phyloP scores from a whole-genome alignment of 2,329 filamentous ascomycete genomes.

The Orbilia javanica region DNA sequence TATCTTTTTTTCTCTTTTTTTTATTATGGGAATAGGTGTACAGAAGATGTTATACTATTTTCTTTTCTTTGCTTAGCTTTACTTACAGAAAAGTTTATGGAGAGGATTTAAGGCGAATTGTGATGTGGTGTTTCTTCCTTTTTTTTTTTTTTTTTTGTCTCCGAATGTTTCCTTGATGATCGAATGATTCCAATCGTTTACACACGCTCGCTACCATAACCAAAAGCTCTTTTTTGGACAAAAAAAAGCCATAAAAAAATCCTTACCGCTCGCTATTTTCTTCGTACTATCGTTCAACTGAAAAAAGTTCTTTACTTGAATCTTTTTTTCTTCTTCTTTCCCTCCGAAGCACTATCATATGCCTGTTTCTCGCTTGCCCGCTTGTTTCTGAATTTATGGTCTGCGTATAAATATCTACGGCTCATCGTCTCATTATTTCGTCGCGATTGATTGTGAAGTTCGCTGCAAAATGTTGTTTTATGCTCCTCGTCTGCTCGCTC shows the following conservation, averaged over 20 bases:
- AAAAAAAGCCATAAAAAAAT: conserved; percentile 41
- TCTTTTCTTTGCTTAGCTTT: conserved; percentile 7
- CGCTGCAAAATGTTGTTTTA: background rate
- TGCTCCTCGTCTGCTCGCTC: background rate
- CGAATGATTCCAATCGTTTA: conserved; percentile 27
- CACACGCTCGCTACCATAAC: conserved; percentile 32
- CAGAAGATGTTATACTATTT: conserved; percentile 58
- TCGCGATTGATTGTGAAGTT: conserved; percentile 1
- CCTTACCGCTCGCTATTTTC: conserved; percentile 51
- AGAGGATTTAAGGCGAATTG: conserved; percentile 28
- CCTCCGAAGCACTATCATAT: background rate
- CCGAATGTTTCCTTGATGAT: background rate
- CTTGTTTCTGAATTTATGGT: conserved; percentile 3
- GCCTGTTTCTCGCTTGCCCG: conserved; percentile 3
- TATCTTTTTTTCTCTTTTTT: conserved; percentile 29
- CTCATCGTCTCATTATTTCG: background rate
- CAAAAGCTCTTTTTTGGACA: conserved; percentile 24
- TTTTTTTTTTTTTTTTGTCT: conserved; percentile 13
- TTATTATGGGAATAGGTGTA: conserved; percentile 52
- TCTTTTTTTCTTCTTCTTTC: background rate
- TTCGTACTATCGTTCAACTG: conserved; percentile 52
- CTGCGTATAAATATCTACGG: conserved; percentile 14
- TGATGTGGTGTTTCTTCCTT: conserved; percentile 21
- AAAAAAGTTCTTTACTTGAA: conserved; percentile 45
- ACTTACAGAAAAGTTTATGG: conserved; percentile 55